Conservation (phyloP, 2,329 filamentous ascomycete genomes). For the Tolypocladium ovalisporum region DNA sequence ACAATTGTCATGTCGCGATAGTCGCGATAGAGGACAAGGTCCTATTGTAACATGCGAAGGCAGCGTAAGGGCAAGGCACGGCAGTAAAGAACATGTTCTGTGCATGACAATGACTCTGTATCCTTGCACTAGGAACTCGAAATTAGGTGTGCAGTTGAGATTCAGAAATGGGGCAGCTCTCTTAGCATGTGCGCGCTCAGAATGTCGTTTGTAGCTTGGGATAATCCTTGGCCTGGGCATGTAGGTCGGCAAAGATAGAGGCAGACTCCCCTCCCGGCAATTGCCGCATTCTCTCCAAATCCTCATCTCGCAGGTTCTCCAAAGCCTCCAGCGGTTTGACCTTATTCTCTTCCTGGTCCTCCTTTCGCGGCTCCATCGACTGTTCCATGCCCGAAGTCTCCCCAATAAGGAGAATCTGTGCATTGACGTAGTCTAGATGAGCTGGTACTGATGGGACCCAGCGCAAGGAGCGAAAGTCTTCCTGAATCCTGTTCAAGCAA, state of each 20-base stretch:
- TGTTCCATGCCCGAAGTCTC: neutral
- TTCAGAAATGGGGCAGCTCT: too few relatives aligned
- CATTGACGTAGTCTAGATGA: neutral
- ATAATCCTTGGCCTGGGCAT: neutral
- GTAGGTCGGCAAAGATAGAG: neutral
- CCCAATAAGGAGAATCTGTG: neutral
- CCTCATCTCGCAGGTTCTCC: neutral
- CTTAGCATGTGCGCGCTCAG: neutral
- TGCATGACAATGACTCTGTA: too few relatives aligned
- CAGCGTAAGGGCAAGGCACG: too few relatives aligned
- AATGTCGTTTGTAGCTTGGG: neutral
- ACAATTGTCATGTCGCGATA: too few relatives aligned
- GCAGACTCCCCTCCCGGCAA: neutral
- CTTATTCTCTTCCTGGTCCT: neutral
- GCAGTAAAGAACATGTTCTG: too few relatives aligned
- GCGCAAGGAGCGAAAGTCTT: neutral
- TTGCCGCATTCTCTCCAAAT: neutral
- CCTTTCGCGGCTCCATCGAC: neutral
- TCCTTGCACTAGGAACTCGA: too few relatives aligned
- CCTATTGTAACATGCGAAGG: too few relatives aligned
- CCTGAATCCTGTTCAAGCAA: neutral
- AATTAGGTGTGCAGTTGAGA: too few relatives aligned
- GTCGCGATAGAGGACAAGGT: too few relatives aligned
- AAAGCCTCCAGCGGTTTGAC: neutral
- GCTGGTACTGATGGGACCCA: neutral